Conservation (phyloP, 2,329 filamentous ascomycete species). For the Cordyceps militaris region DNA sequence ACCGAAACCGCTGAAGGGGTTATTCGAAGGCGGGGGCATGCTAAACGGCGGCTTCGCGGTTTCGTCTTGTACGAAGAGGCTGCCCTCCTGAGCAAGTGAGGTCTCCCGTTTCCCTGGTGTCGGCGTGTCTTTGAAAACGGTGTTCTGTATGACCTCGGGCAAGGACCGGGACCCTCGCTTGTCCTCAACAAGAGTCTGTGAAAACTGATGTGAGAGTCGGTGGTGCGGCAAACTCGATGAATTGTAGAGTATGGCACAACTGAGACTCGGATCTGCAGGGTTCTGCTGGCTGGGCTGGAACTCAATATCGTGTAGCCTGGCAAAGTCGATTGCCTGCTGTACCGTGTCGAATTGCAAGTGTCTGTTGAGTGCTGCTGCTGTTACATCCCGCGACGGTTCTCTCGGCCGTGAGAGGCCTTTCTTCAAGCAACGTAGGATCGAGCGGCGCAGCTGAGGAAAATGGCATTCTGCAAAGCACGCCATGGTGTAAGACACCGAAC, state of each 20-base stretch:
- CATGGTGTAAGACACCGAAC: constrained; percentile 59
- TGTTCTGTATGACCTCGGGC: constrained; percentile 49
- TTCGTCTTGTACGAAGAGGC: constrained; percentile 23
- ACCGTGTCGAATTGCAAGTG: constrained; percentile 62
- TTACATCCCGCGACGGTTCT: constrained; percentile 53
- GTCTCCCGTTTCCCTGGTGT: neutral
- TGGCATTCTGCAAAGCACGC: constrained; percentile 63
- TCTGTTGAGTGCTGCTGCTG: constrained; percentile 46
- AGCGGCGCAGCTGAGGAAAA: constrained; percentile 53
- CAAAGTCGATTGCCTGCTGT: constrained; percentile 58
- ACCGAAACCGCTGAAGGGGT: neutral
- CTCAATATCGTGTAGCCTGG: constrained; percentile 48
- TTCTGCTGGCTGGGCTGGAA: constrained; percentile 35
- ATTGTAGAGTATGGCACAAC: constrained; percentile 39
- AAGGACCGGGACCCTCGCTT: constrained; percentile 49
- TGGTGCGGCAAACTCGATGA: constrained; percentile 39
- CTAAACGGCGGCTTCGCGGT: neutral
- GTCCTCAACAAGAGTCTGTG: constrained; percentile 48
- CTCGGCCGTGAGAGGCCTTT: constrained; percentile 49
- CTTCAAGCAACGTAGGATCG: constrained; percentile 49
- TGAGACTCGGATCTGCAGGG: constrained; percentile 28
- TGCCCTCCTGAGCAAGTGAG: constrained; percentile 20
- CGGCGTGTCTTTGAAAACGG: constrained; percentile 34
- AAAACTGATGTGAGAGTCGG: constrained; percentile 49
- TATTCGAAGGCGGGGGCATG: neutral